Evolutionary conservation across 1,139 yeast genomes (phyloP).

Genomic region (Yamadazyma songkhlaensis): DNA sequence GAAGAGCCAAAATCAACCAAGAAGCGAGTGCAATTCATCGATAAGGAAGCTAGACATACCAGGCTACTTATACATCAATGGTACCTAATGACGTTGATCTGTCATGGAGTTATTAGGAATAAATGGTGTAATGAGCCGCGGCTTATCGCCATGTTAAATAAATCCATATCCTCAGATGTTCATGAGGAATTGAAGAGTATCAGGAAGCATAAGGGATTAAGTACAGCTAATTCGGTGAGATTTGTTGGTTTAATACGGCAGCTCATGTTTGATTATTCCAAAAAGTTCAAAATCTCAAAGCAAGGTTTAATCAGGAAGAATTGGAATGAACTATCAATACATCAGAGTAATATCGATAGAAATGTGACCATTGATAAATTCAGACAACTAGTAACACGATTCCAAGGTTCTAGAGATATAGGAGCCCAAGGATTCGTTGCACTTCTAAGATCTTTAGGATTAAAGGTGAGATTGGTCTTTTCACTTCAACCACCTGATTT

Average conservation of each 20-base stretch:
- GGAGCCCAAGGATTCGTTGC: slow-evolving; percentile 89
- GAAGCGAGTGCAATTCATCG: slow-evolving; percentile 32
- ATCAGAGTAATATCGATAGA: slow-evolving; percentile 19
- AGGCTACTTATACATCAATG: slow-evolving; percentile 60
- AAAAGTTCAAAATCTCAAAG: slow-evolving; percentile 50
- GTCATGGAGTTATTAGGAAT: slow-evolving; percentile 68
- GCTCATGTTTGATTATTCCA: slow-evolving; percentile 61
- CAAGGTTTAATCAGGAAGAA: slow-evolving; percentile 45
- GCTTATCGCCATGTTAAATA: slow-evolving; percentile 37
- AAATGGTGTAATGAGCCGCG: slow-evolving; percentile 64
- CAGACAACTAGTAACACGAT: slow-evolving; percentile 33
- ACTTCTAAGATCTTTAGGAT: slow-evolving; percentile 64
- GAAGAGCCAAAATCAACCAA: slow-evolving; percentile 10
- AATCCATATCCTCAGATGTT: slow-evolving; percentile 44
- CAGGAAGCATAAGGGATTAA: slow-evolving; percentile 27
- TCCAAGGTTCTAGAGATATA: slow-evolving; percentile 72
- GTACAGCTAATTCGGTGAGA: slow-evolving; percentile 56
- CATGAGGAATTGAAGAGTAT: slow-evolving; percentile 44
- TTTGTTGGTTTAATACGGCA: slow-evolving; percentile 73
- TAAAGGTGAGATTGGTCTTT: slow-evolving; percentile 71
- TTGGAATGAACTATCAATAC: slow-evolving; percentile 55
- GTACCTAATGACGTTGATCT: slow-evolving; percentile 54
- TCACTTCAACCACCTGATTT: slow-evolving; percentile 91
- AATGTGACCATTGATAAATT: slow-evolving; percentile 35
- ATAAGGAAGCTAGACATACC: slow-evolving; percentile 51